phyloP scores from a whole-genome alignment of 192 early-diverging fungal species.

The Phlyctochytrium planicorne region DNA sequence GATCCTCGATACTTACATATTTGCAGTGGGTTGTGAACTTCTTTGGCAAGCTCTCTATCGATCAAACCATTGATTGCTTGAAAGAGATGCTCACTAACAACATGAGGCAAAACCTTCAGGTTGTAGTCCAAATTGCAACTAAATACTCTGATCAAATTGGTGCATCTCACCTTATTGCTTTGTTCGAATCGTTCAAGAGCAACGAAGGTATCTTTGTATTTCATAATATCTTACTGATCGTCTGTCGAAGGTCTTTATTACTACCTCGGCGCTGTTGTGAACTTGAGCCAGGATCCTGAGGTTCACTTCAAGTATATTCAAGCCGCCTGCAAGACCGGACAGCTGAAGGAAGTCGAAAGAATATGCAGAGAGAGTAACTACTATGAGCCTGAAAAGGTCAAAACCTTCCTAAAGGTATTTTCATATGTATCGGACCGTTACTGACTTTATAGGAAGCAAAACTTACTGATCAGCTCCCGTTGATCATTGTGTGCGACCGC shows the following conservation, averaged over 20 bases:
- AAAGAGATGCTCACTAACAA: conserved; percentile 93
- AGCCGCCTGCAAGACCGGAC: conserved; percentile 86
- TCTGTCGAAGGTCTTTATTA: conserved; percentile 79
- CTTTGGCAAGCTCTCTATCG: conserved; percentile 96
- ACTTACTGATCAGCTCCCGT: conserved; percentile 91
- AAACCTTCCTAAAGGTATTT: conserved; percentile 90
- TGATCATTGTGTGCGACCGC: conserved; percentile 99
- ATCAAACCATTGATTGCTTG: conserved; percentile 91
- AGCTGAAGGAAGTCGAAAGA: conserved; percentile 96
- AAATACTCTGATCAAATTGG: conserved; percentile 97
- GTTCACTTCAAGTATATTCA: conserved; percentile 99
- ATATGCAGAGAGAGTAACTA: conserved; percentile 94
- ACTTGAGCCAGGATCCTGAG: conserved; percentile 88
- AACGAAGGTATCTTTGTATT: conserved; percentile 66
- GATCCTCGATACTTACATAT: background rate
- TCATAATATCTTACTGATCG: background rate
- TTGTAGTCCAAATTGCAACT: conserved; percentile 92
- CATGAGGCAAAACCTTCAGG: conserved; percentile 91
- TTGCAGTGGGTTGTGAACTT: conserved; percentile 82
- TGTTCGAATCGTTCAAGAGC: conserved; percentile 91
- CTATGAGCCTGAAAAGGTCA: conserved; percentile 98
- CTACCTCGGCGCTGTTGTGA: conserved; percentile 94
- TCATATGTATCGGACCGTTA: background rate
- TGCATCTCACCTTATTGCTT: conserved; percentile 78
- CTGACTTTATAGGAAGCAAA: conserved; percentile 70